These are phyloP conservation scores for Coelastrella sp. DNA, from an alignment of 139 green algal genomes.

Conservation along the genomic window DNA sequence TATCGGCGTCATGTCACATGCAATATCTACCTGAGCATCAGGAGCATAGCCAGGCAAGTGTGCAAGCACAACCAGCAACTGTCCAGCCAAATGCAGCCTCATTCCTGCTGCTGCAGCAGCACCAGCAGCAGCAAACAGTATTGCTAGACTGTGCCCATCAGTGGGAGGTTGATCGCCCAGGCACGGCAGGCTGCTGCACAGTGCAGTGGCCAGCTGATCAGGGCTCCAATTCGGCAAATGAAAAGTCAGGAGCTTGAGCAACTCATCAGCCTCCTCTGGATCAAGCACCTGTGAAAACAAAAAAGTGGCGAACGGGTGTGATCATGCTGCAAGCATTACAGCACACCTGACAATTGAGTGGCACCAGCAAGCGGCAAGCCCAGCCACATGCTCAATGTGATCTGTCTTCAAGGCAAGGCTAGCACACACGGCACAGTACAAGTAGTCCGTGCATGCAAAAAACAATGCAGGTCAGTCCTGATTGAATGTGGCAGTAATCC, in stretches of 20 bases:
- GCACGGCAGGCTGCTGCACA: background rate
- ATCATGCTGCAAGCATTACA: background rate
- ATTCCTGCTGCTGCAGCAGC: conserved; percentile 11
- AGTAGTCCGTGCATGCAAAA: too few species aligned
- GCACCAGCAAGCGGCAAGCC: background rate
- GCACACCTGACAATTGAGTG: too few species aligned
- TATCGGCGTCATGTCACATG: background rate
- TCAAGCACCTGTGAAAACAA: background rate
- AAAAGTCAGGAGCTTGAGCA: background rate
- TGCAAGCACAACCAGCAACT: conserved; percentile 24
- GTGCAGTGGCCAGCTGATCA: background rate
- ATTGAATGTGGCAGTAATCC: too few species aligned
- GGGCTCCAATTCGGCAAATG: conserved; percentile 6
- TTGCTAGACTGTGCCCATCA: background rate
- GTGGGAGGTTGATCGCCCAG: background rate
- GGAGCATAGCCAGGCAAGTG: conserved; percentile 31
- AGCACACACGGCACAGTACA: too few species aligned
- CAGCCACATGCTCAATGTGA: too few species aligned
- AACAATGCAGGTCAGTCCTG: too few species aligned
- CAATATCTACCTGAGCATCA: conserved; percentile 8
- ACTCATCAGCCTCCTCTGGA: conserved; percentile 24
- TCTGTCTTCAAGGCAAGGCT: too few species aligned
- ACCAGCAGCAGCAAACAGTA: conserved; percentile 40
- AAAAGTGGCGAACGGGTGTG: background rate
- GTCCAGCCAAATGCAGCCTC: background rate